These are phyloP conservation scores for Cutaneotrichosporon daszewskae DNA, from an alignment of 1,284 basidiomycete genomes.

Conservation along the genomic window DNA sequence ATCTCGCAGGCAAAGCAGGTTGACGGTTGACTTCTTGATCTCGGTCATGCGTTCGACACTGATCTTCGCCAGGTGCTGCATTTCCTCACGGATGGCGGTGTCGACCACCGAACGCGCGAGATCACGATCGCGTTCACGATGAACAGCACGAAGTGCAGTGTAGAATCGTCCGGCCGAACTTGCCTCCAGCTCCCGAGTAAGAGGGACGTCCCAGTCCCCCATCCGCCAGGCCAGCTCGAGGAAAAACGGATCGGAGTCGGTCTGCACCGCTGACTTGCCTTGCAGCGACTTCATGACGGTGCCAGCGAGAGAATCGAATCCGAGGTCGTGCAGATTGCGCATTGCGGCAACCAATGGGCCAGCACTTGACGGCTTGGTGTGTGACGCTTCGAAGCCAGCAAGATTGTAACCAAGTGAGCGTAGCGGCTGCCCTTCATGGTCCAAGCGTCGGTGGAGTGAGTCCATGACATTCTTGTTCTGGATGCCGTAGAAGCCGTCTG, in stretches of 20 bases:
- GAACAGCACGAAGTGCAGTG: conserved; percentile 66
- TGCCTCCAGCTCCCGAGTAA: conserved; percentile 33
- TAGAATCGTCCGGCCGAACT: conserved; percentile 60
- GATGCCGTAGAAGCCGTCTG: conserved; percentile 96
- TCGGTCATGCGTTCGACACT: conserved; percentile 71
- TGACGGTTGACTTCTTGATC: conserved; percentile 61
- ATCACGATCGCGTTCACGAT: conserved; percentile 61
- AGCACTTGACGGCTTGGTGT: background rate
- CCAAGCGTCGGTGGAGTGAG: conserved; percentile 74
- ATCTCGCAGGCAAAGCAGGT: conserved; percentile 72
- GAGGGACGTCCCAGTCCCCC: conserved; percentile 84
- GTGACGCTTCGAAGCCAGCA: conserved; percentile 64
- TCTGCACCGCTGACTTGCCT: conserved; percentile 1
- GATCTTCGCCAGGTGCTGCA: conserved; percentile 60
- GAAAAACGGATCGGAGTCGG: conserved; percentile 54
- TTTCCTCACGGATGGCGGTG: conserved; percentile 56
- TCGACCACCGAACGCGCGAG: conserved; percentile 54
- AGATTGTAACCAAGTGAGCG: conserved; percentile 86
- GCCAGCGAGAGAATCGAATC: conserved; percentile 72
- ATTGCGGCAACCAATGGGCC: conserved; percentile 53
- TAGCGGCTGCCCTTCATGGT: conserved; percentile 88
- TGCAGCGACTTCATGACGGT: conserved; percentile 31
- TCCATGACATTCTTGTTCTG: conserved; percentile 65
- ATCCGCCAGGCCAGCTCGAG: conserved; percentile 85
- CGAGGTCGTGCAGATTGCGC: conserved; percentile 74